Conservation (phyloP, 2,329 filamentous ascomycete genomes). For the Neonectria hederae region DNA sequence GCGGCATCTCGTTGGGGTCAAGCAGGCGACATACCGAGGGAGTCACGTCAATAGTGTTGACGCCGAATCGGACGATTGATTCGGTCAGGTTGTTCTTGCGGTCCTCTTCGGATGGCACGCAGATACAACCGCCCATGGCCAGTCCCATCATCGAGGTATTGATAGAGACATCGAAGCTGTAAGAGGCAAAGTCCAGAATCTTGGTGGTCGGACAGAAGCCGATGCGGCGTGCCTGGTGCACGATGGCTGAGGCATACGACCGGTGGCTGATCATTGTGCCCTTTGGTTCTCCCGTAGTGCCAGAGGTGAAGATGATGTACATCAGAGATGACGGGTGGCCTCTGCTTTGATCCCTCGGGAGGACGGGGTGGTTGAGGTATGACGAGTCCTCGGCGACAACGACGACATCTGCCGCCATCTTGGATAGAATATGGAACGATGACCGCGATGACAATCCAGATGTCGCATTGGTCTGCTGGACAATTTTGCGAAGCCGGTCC, state of each 20-base stretch:
- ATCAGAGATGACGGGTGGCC: neutral
- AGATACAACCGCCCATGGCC: conserved; percentile 10
- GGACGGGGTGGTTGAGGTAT: too few species aligned
- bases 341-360: neutral
- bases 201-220: neutral
- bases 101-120: conserved; percentile 12
- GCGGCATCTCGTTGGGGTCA: too few species aligned
- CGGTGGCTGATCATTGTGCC: conserved; percentile 6
- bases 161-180: conserved; percentile 1
- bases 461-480: neutral
- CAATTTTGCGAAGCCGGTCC: conserved; percentile 7
- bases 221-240: neutral
- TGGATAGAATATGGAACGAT: neutral
- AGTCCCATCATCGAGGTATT: neutral
- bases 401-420: neutral
- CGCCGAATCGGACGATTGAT: too few species aligned
- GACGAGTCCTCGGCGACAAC: neutral
- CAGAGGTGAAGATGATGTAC: conserved; percentile 15
- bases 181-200: conserved; percentile 16
- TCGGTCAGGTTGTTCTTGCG: neutral
- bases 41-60: too few species aligned
- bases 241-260: neutral
- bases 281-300: conserved; percentile 11
- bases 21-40: too few species aligned
- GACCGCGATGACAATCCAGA: neutral